Conservation (phyloP, 2,329 filamentous ascomycete species). For the Raffaelea arxii region DNA sequence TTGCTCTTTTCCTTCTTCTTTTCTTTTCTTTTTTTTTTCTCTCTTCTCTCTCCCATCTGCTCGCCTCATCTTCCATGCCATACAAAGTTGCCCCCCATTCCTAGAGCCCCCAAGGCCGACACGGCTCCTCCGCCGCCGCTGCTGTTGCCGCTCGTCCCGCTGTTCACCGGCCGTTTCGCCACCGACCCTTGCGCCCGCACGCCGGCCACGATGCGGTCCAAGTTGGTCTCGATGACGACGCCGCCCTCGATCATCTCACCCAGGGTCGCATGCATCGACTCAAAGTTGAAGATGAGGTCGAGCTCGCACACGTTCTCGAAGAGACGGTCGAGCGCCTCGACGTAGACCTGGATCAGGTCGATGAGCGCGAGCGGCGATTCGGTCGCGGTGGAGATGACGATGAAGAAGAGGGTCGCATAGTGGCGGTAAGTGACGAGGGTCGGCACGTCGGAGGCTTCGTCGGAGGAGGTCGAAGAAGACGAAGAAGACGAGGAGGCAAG, state of each 20-base stretch:
- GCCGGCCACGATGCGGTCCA: conserved; percentile 80
- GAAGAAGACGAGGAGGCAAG: conserved; percentile 55
- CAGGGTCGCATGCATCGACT: conserved; percentile 84
- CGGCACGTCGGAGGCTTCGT: conserved; percentile 68
- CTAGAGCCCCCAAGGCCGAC: conserved; percentile 37
- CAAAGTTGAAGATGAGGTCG: conserved; percentile 97
- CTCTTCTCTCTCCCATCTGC: not conserved
- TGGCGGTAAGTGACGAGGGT: conserved; percentile 95
- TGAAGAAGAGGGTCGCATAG: conserved; percentile 98
- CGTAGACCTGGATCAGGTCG: conserved; percentile 95
- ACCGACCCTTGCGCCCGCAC: conserved; percentile 70
- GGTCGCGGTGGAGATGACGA: conserved; percentile 91
- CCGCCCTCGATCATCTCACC: conserved; percentile 94
- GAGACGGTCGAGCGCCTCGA: conserved; percentile 85
- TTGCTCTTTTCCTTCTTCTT: not conserved
- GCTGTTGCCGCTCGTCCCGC: conserved; percentile 41
- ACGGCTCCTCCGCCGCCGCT: conserved; percentile 20
- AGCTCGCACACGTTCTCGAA: conserved; percentile 99
- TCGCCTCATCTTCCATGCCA: conserved; percentile 31
- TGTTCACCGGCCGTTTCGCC: conserved; percentile 70
- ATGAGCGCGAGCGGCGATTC: conserved; percentile 93
- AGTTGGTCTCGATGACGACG: conserved; percentile 84
- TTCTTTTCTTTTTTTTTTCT: not conserved
- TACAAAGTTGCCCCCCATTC: conserved; percentile 50
- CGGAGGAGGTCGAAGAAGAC: conserved; percentile 49